Base-by-base conservation (phyloP, 345 rosid species). In the Chamaenerion angustifolium region DNA sequence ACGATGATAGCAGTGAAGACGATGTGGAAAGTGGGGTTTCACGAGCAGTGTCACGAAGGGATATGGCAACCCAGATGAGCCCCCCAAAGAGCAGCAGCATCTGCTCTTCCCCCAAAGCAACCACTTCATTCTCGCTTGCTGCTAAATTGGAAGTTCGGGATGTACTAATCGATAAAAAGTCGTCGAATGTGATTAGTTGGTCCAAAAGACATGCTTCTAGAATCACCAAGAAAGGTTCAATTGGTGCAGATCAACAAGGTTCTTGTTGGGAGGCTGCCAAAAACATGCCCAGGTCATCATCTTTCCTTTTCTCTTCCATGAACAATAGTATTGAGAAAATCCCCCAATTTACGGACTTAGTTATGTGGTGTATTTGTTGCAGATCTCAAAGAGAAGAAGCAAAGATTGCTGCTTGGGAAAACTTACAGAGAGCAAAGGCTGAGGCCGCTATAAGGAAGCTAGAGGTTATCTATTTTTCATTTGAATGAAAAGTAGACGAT, bases 31-130 rank as follows among this genome's bases (percentile, higher is more conserved):
- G 46, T 45, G 37, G 13, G 13, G 76, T 71, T 13, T 60, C 71
- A 58, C 83, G 70, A 3, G 77, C 53, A 16, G 60, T 73, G 46
- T 80, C 85, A 10, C 60, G 82, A 61, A 77, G 93, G 64, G 98
- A 92, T 64, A 87, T 78, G 80, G 84, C 96, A 8, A 87, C 98
- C 8, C 96, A 92, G 63, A 92, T 87, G 96, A 92, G 96, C 48
- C 77, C 84, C 37, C 37, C 37, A 31, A 31, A 31, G 3, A 78
- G 71, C 4, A 69, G 65, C 40, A 67, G 71, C 51, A 57, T 61
- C 63, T 52, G 58, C 56, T 67, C 74, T 42, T 79, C 80, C 43
- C 69, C 79, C 4, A 61, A 63, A 56, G 64, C 43, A 54, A 58
- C 69, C 52, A 61, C 76, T 57, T 73, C 90, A 49, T 68, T 73